phyloP scores from a whole-genome alignment of 305 asterid genomes.

The Solanum hybrid region DNA sequence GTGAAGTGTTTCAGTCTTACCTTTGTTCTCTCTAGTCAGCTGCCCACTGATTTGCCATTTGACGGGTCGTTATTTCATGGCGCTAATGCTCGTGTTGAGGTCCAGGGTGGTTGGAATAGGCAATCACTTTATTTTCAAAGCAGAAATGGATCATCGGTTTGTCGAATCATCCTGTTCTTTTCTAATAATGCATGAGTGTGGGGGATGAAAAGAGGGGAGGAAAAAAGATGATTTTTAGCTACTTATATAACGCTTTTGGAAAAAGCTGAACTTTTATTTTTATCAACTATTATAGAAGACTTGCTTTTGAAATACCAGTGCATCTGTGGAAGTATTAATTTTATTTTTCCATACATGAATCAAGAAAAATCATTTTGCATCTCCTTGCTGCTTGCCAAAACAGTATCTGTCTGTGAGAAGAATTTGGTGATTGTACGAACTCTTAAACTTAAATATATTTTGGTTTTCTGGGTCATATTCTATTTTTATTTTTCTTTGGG shows the following conservation, averaged over 20 bases:
- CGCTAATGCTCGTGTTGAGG: constrained; percentile 34
- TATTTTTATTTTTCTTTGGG: not conserved
- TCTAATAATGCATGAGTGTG: not conserved
- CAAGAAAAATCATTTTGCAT: not conserved
- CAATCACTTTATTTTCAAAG: constrained; percentile 32
- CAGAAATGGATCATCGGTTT: constrained; percentile 30
- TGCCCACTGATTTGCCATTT: constrained; percentile 17
- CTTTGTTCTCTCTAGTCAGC: constrained; percentile 36
- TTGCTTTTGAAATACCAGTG: not conserved
- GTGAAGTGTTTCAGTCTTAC: constrained; percentile 32
- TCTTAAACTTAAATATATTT: not conserved
- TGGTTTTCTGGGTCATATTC: not conserved
- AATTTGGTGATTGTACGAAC: not conserved
- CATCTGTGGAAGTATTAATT: not conserved
- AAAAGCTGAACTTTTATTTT: not conserved
- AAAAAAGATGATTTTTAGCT: not conserved
- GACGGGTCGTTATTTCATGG: constrained; percentile 38
- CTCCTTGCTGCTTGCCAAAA: not conserved
- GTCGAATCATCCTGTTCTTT: constrained; percentile 16
- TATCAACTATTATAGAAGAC: not conserved
- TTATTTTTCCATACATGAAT: not conserved
- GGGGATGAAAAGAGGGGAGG: not conserved
- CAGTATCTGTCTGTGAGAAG: not conserved
- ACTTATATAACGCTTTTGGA: not conserved
- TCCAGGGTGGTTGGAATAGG: constrained; percentile 28